Evolutionary conservation across 257 asterid genomes (phyloP), one percentile per base, ranked within the genome.

Genomic region (Fraxinus cuspidata): DNA sequence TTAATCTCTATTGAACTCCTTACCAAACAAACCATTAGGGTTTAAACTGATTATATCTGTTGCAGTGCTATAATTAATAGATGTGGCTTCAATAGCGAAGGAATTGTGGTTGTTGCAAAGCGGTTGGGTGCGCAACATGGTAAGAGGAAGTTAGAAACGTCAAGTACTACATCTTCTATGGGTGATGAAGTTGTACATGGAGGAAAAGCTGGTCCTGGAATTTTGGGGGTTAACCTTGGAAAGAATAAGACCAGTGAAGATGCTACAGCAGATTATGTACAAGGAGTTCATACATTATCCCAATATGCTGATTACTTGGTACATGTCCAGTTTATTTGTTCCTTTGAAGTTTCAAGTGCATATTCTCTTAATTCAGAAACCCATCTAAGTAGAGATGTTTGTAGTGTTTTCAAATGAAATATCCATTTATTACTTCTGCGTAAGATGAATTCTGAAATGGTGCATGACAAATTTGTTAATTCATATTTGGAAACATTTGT

Each of bases 301-400:
- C 99, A 96, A 71, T 96, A 93, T 86, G 99, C 99, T 77, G 99
- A 93, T 89, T 96, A 96, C 87, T 83, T 96, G 98, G 99, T 96
- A 90, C 53, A 68, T 69, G 73, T 28, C 51, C 29, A 8, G 63
- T 42, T 42, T 42, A 42, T 77, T 56, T 58, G 3, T 47, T 78
- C 16, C 18, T 23, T 74, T 19, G 29, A 12, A 16, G 13, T 40
- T 40, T 40, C 47, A 9, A 9, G 47, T 40, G 47, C 13, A 9
- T 10, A 40, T 40, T 40, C 47, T 40, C 13, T 10, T 10, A 42
- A 42, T 42, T 42, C 4, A 42, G 49, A 10, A 42, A 42, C 49
- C 3, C 4, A 42, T 42, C 49, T 42, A 42, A 42, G 32, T 76
- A 69, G 31, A 23, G 65, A 58, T 53, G 60, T 19, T 9, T 70